Conservation (phyloP, 768 basidiomycete genomes). For the Xanthoconium purpureum region DNA sequence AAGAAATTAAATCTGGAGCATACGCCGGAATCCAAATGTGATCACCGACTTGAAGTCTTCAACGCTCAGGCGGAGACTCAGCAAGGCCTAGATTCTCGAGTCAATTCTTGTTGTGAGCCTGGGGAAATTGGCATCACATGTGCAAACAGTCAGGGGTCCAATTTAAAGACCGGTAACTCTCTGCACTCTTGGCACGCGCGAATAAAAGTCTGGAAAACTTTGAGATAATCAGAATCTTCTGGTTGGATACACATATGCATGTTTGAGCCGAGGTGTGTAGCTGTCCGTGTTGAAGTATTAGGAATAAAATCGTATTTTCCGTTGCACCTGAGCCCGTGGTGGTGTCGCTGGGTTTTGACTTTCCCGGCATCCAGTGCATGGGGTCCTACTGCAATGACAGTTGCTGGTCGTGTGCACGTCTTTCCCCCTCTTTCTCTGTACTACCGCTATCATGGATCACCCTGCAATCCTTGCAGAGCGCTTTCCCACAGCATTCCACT, state of each 20-base stretch:
- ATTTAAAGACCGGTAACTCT: background rate
- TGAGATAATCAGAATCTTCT: background rate
- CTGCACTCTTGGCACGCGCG: background rate
- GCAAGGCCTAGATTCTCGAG: too few relatives aligned
- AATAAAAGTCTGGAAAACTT: background rate
- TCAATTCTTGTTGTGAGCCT: background rate
- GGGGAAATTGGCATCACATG: background rate
- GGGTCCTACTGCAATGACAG: background rate
- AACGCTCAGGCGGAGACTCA: too few relatives aligned
- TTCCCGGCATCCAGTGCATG: background rate
- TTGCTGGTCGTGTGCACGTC: conserved; percentile 24
- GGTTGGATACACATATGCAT: background rate
- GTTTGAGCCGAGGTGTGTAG: background rate
- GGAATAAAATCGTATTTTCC: background rate
- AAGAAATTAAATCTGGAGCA: too few relatives aligned
- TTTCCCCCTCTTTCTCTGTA: background rate
- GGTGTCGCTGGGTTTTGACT: too few relatives aligned
- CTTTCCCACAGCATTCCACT: background rate
- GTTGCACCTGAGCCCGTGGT: too few relatives aligned
- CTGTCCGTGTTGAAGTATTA: background rate
- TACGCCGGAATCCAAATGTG: too few relatives aligned
- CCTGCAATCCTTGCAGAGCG: conserved; percentile 11
- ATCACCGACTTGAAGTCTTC: too few relatives aligned
- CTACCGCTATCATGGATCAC: conserved; percentile 14
- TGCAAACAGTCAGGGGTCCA: background rate